Conservation (phyloP, 257 asterid genomes). For the Ilex aquifolium region DNA sequence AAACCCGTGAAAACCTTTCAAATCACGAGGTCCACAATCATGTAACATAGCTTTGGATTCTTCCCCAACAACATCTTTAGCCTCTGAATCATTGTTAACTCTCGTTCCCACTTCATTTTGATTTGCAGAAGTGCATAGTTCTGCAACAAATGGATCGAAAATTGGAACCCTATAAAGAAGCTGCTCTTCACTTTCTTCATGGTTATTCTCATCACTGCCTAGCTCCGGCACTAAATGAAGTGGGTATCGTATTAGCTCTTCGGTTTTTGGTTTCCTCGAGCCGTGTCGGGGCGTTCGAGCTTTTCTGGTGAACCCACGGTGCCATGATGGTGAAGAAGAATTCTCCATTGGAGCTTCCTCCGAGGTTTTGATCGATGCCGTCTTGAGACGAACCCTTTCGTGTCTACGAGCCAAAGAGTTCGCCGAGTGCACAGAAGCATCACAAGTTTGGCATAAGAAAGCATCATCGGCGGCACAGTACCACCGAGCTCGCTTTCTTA, state of each 20-base stretch:
- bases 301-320: constrained; percentile 53
- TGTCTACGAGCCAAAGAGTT: constrained; percentile 68
- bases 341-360: constrained; percentile 9
- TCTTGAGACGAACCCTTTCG: constrained; percentile 68
- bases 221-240: constrained; percentile 55
- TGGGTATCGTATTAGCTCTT: constrained; percentile 15
- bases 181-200: constrained; percentile 57
- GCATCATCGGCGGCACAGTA: constrained; percentile 87
- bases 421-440: constrained; percentile 70
- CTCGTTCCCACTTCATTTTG: constrained; percentile 15
- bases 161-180: constrained; percentile 64
- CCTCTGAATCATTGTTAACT: background rate
- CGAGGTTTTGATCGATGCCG: constrained; percentile 20
- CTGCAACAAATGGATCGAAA: constrained; percentile 46
- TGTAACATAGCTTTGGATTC: constrained; percentile 13
- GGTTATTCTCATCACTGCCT: constrained; percentile 46
- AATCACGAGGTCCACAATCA: constrained; percentile 7
- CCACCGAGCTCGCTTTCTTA: constrained; percentile 58
- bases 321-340: constrained; percentile 46
- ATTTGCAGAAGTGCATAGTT: constrained; percentile 30
- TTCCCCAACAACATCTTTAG: background rate
- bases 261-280: constrained; percentile 18
- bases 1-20: constrained; percentile 33
- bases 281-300: constrained; percentile 56
- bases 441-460: constrained; percentile 69